Evolutionary conservation across 1,139 yeast genomes (phyloP), one percentile per base, ranked within the genome.

Genomic region (Entelexis sorbosivorans): DNA sequence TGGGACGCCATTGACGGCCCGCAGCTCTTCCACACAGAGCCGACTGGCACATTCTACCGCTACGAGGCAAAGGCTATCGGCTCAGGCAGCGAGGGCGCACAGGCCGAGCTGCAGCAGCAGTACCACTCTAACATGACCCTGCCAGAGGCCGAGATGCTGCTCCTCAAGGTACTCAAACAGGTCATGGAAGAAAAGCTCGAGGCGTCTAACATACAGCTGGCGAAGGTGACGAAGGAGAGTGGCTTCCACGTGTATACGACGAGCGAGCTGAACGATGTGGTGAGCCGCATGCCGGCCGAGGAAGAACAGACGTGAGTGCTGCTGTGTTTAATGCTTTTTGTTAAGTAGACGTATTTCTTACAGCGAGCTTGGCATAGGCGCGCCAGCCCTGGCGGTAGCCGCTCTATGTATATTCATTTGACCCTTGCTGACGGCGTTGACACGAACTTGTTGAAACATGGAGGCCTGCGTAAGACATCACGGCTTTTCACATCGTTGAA

Each of bases 131-230:
- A 95, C 20, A 74, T 93, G 63, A 87, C 97, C n/a, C 73, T 91
- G 63, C 79, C 81, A 61, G 98, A 93, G 66, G 98, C 97, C 9
- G 98, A 93, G 71, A 70, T 85, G 47, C 74, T 93, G 65, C 83
- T 91, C 13, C 76, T 93, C 64, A 89, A 89, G 73, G 86, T 86
- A 52, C 76, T 93, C 63, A 89, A 89, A 68, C 98, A 93, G 70
- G 99, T 93, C 47, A 93, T 93, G 99, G 99, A 93, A 72, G 99
- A 93, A 70, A 91, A 91, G 70, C 75, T 93, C 64, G 97, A 93
- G 68, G 84, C 94, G 56, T 86, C 84, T 62, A 93, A 93, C 66
- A 96, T 96, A 36, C 98, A 93, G 71, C 76, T 93, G 63, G 94
- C 98, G 48, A 78, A 91, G 62, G 95, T 93, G 47, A 91, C 98